Evolutionary conservation across 768 basidiomycete genomes (phyloP), one percentile per base, ranked within the genome.

Genomic region (Suillus sp.): DNA sequence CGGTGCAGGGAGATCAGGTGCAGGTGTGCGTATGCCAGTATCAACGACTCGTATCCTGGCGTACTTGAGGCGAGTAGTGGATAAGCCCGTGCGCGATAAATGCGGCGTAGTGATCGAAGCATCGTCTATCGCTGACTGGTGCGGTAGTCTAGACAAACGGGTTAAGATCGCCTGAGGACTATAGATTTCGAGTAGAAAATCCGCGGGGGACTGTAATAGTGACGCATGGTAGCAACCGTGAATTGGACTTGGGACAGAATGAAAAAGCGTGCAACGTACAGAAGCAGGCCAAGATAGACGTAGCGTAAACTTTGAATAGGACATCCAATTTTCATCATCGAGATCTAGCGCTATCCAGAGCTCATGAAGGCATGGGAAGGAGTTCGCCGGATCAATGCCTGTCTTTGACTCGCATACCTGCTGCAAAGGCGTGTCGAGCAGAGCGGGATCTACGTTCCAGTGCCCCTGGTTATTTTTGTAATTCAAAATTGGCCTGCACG

Each of bases 1-100:
- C 66, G 61, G 61, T 67, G 35, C 38, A 64, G 66, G 59, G 66
- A 48, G 38, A 67, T 58, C 50, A 65, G 38, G 57, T 64, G 53
- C 58, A 27, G 85, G 85, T 2, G 79, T 79, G 63, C 77, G 78
- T 34, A 90, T 78, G 37, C 87, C 86, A 3, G 80, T 78, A 71
- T 85, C 75, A 1, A 84, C 77, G 37, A 81, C 72, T 32, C 84
- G 84, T 43, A 91, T 78, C 16, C 86, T 84, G 9, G 87, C 90
- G 65, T 85, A 88, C 67, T 80, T 80, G 9, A 72, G 67, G 50
- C 84, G 82, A 27, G 80, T 81, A 47, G 59, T 61, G 57, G 59
- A 25, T 30, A 60, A 62, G 20, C 62, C 51, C 40, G 59, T 16
- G 35, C 47, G 37, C 43, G 43, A 51, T 32, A 34, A 59, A 32